Evolutionary conservation across 345 rosid species (phyloP), one percentile per base, ranked within the genome.

Genomic region (Melaleuca alternifolia): DNA sequence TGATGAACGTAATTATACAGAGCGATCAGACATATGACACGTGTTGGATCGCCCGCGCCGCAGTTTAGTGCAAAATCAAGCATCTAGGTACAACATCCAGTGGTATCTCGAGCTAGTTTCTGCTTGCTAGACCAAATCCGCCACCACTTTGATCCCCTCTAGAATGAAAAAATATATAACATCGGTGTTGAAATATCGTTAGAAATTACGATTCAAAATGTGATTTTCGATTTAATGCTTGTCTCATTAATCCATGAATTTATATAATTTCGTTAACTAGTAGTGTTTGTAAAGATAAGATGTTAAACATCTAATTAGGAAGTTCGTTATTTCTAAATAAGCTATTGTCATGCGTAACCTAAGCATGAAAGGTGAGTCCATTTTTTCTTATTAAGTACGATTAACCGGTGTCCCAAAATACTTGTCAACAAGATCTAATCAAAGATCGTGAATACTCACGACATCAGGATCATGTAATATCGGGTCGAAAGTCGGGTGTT

Each of bases 241-340:
- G 33, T 59, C 71, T 6, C n/a, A n/a, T 59, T 12, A 13, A 59
- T 4, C 24, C 5, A 59, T 59, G 11, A 12, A 5, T 11, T 59
- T 26, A 59, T 13, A 26, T 6, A 26, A 26, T 26, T n/a, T 59
- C 2, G 8, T n/a, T 59, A n/a, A n/a, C 15, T 0, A 2, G 16
- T 0, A 6, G n/a, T n/a, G n/a, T n/a, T n/a, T n/a, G n/a, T n/a
- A n/a, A n/a, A n/a, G n/a, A n/a, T n/a, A n/a, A n/a, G 41, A n/a
- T 59, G 71, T n/a, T 24, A 59, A 12, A 59, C 37, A n/a, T 33
- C 9, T 8, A 0, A 3, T 0, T 12, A 59, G 13, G 12, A n/a
- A 59, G 1, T 2, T n/a, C 5, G 3, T 59, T 33, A 12, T 6
- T 59, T n/a, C 41, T 59, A 11, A 26, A 12, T n/a, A 3, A n/a